Evolutionary conservation across 2,329 filamentous ascomycete genomes (phyloP).

Genomic region (Fusarium euwallaceae): DNA sequence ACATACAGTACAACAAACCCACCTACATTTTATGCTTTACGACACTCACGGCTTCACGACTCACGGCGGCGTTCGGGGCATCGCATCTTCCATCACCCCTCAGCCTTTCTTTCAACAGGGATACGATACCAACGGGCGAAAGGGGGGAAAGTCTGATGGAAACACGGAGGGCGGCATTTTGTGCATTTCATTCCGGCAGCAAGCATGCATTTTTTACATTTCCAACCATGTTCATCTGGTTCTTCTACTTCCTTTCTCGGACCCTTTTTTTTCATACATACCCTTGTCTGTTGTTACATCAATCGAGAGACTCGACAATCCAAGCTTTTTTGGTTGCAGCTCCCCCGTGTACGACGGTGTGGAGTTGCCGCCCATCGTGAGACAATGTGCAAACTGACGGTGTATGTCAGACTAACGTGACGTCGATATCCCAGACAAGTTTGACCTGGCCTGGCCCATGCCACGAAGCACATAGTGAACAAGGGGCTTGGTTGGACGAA

Average conservation of each 20-base stretch:
- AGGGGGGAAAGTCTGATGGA: constrained; percentile 13
- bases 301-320: constrained; percentile 10
- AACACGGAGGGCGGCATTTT: constrained; percentile 17
- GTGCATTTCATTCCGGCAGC: constrained; percentile 16
- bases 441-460: background rate
- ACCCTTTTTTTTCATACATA: constrained; percentile 14
- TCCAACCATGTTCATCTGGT: background rate
- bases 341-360: constrained; percentile 29
- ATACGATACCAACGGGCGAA: background rate
- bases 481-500: constrained; percentile 13
- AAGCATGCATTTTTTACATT: constrained; percentile 4
- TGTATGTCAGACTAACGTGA: constrained; percentile 37
- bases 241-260: constrained; percentile 3
- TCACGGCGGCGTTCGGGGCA: constrained; percentile 31
- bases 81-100: constrained; percentile 18
- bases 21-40: constrained; percentile 25
- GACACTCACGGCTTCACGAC: constrained; percentile 35
- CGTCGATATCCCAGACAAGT: constrained; percentile 6
- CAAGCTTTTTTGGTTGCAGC: constrained; percentile 7
- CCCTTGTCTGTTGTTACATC: constrained; percentile 14
- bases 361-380: constrained; percentile 34
- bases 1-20: background rate
- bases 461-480: background rate
- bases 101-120: constrained; percentile 19
- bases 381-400: constrained; percentile 32